phyloP scores from a whole-genome alignment of 2,329 filamentous ascomycete species.

The Sporothrix euskadiensis region DNA sequence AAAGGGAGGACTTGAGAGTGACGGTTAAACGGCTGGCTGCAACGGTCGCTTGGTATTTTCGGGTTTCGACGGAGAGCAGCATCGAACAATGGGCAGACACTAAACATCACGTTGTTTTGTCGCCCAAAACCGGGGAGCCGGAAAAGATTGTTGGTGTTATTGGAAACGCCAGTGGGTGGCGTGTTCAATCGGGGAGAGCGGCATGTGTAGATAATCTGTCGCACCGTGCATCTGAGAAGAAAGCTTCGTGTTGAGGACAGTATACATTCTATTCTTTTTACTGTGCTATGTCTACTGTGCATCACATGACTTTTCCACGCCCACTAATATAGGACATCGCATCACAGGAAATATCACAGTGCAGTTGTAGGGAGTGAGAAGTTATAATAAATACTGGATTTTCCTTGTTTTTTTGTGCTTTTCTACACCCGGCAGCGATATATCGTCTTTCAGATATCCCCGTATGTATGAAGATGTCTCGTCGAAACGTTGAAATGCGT shows the following conservation, averaged over 20 bases:
- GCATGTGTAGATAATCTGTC: not conserved
- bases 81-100: not conserved
- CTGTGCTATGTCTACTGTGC: not conserved
- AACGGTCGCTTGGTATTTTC: not conserved
- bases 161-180: not conserved
- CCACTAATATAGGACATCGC: not conserved
- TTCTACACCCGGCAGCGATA: not conserved
- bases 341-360: not conserved
- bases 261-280: not conserved
- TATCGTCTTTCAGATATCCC: not conserved
- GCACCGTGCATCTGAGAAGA: not conserved
- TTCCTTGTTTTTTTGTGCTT: not conserved
- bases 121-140: not conserved
- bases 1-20: not conserved
- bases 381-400: conserved; percentile 11
- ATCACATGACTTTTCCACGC: not conserved
- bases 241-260: not conserved
- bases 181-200: not conserved
- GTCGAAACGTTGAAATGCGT: not conserved
- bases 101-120: not conserved
- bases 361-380: not conserved
- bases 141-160: not conserved
- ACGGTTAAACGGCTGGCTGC: not conserved
- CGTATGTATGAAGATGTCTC: not conserved
- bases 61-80: not conserved